phyloP scores from a whole-genome alignment of 306 rosid genomes.

The Quercus variabilis region DNA sequence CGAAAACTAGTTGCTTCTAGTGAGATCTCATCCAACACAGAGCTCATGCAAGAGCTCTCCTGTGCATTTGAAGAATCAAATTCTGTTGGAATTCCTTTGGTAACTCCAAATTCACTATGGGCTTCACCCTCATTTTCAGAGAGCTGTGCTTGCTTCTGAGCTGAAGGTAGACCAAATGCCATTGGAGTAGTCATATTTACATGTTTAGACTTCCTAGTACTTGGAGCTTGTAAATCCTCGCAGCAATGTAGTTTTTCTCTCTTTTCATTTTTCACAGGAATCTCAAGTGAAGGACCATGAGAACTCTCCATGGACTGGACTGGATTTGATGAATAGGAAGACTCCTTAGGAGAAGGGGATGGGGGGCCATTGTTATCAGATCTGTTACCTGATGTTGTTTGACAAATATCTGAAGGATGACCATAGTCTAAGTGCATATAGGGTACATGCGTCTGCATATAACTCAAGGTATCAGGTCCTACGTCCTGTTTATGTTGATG shows the following conservation, averaged over 20 bases:
- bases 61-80: conserved; percentile 55
- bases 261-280: conserved; percentile 34
- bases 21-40: conserved; percentile 42
- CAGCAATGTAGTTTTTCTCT: conserved; percentile 30
- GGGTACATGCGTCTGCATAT: conserved; percentile 30
- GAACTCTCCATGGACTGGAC: conserved; percentile 39
- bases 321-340: conserved; percentile 53
- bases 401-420: conserved; percentile 29
- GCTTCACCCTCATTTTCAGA: conserved; percentile 65
- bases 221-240: conserved; percentile 29
- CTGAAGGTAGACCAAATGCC: conserved; percentile 35
- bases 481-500: conserved; percentile 30
- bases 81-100: conserved; percentile 47
- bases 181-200: conserved; percentile 27
- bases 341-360: conserved; percentile 49
- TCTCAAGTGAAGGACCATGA: conserved; percentile 40
- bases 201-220: conserved; percentile 28
- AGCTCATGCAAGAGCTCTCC: conserved; percentile 59
- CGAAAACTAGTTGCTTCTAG: conserved; percentile 60
- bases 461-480: conserved; percentile 38
- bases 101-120: conserved; percentile 62
- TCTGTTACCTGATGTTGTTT: conserved; percentile 37
- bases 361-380: conserved; percentile 28
- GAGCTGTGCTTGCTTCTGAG: conserved; percentile 37
- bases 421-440: conserved; percentile 20